Percentiles rank a stretch among this genome's conserved stretches.
These are phyloP conservation scores for Penicillium sp. DNA, from an alignment of 2,329 filamentous ascomycete genomes.

Conservation along the genomic window DNA sequence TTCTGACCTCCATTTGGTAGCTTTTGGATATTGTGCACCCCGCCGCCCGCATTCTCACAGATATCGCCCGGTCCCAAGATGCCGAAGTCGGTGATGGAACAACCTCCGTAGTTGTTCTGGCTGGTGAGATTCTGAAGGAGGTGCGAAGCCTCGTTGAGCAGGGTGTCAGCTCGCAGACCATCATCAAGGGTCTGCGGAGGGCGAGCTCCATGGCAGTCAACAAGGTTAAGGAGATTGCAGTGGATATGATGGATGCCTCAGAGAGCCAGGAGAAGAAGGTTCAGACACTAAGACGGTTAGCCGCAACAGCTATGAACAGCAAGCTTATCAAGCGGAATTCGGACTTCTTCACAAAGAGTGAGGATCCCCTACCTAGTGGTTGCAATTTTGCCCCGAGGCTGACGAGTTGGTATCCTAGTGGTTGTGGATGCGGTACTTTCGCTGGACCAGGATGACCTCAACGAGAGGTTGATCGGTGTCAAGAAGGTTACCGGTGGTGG, in stretches of 20 bases:
- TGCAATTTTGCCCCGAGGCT: conserved; percentile 9
- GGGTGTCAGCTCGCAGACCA: conserved; percentile 93
- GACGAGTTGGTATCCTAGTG: conserved; percentile 57
- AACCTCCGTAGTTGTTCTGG: conserved; percentile 93
- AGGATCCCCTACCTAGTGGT: conserved; percentile 29
- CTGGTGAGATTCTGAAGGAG: conserved; percentile 97
- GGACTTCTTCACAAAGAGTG: conserved; percentile 95
- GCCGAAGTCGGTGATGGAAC: conserved; percentile 98
- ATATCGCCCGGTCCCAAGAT: conserved; percentile 98
- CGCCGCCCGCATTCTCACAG: conserved; percentile 92
- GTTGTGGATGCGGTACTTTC: conserved; percentile 95
- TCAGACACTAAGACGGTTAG: conserved; percentile 85
- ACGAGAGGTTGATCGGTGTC: conserved; percentile 95
- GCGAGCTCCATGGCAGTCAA: conserved; percentile 90
- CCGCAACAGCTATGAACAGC: conserved; percentile 97
- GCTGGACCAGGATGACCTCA: conserved; percentile 92
- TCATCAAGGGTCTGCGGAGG: conserved; percentile 91
- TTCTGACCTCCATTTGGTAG: conserved; percentile 45
- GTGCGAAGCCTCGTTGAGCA: conserved; percentile 94
- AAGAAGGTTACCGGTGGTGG: conserved; percentile 98
- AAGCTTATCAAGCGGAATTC: conserved; percentile 98
- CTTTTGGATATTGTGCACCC: conserved; percentile 98
- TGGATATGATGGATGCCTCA: conserved; percentile 64
- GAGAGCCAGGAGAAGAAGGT: conserved; percentile 80
- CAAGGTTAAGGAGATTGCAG: conserved; percentile 96